A percentile compares a stretch with the other conserved stretches of the same genome.
phyloP scores from a whole-genome alignment of 2,329 filamentous ascomycete species.

The Rhynchosporium graminicola region DNA sequence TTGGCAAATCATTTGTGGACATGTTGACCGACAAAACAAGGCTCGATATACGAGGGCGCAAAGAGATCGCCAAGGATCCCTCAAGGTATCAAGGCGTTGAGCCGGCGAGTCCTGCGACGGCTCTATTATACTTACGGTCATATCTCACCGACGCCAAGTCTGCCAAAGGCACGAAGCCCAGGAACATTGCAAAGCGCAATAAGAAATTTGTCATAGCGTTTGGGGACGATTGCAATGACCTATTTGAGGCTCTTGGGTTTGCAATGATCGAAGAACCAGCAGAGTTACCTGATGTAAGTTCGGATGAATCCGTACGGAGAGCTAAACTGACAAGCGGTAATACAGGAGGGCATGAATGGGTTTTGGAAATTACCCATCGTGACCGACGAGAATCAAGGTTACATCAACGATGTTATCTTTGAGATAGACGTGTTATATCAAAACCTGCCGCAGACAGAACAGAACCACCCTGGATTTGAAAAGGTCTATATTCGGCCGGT shows the following conservation, averaged over 20 bases:
- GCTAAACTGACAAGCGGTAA: conserved; percentile 23
- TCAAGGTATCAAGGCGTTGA: conserved; percentile 52
- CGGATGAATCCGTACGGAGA: neutral
- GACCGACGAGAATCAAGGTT: conserved; percentile 33
- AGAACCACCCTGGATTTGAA: conserved; percentile 17
- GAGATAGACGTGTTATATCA: conserved; percentile 48
- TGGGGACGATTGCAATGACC: conserved; percentile 58
- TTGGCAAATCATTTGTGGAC: conserved; percentile 50
- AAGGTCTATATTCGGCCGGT: conserved; percentile 20
- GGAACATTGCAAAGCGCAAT: conserved; percentile 59
- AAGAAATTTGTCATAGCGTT: conserved; percentile 65
- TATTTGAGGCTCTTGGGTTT: conserved; percentile 62
- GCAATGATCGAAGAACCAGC: conserved; percentile 40
- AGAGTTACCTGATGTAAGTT: conserved; percentile 43
- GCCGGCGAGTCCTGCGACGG: conserved; percentile 53
- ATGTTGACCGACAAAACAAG: conserved; percentile 55
- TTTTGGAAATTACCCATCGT: conserved; percentile 40
- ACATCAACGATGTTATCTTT: conserved; percentile 60
- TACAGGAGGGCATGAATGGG: conserved; percentile 36
- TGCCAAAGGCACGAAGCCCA: conserved; percentile 50
- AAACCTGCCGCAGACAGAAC: conserved; percentile 28
- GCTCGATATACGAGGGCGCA: conserved; percentile 55
- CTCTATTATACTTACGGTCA: conserved; percentile 55
- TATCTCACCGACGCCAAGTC: conserved; percentile 58
- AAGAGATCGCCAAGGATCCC: conserved; percentile 52